These are phyloP conservation scores for Arthrobotrys megalospora DNA, from an alignment of 2,329 filamentous ascomycete genomes.

Conservation along the genomic window DNA sequence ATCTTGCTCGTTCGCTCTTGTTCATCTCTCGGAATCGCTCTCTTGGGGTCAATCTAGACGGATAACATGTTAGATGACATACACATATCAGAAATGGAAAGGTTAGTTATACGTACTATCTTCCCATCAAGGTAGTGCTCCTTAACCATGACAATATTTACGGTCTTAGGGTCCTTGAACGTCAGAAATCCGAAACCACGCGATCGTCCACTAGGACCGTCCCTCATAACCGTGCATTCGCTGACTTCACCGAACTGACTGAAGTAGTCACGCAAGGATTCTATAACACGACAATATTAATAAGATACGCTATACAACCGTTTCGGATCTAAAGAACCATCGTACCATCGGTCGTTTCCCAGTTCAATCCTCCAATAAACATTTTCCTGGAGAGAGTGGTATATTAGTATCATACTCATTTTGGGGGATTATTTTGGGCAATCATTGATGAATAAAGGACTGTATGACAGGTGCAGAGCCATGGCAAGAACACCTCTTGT, in stretches of 20 bases:
- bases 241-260: slow-evolving; percentile 97
- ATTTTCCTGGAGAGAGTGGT: slow-evolving; percentile 81
- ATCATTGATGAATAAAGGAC: slow-evolving; percentile 17
- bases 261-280: slow-evolving; percentile 97
- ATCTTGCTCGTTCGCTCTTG: slow-evolving; percentile 99
- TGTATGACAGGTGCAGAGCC: slow-evolving; percentile 24
- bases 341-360: slow-evolving; percentile 99
- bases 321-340: slow-evolving; percentile 58
- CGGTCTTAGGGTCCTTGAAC: slow-evolving; percentile 96
- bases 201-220: slow-evolving; percentile 91
- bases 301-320: slow-evolving; percentile 2
- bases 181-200: slow-evolving; percentile 97
- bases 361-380: slow-evolving; percentile 99
- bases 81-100: slow-evolving; percentile 1
- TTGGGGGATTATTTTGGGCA: background rate
- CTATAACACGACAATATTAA: slow-evolving; percentile 70
- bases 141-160: slow-evolving; percentile 99
- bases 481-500: slow-evolving; percentile 32
- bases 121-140: slow-evolving; percentile 98
- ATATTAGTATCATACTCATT: slow-evolving; percentile 42
- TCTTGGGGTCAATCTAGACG: slow-evolving; percentile 92
- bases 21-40: slow-evolving; percentile 95
- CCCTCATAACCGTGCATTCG: slow-evolving; percentile 99
- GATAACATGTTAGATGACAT: slow-evolving; percentile 35
- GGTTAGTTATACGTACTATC: slow-evolving; percentile 79